Evolutionary conservation across 306 rosid species (phyloP), one percentile per base, ranked within the genome.

Genomic region (Coriaria nepalensis): DNA sequence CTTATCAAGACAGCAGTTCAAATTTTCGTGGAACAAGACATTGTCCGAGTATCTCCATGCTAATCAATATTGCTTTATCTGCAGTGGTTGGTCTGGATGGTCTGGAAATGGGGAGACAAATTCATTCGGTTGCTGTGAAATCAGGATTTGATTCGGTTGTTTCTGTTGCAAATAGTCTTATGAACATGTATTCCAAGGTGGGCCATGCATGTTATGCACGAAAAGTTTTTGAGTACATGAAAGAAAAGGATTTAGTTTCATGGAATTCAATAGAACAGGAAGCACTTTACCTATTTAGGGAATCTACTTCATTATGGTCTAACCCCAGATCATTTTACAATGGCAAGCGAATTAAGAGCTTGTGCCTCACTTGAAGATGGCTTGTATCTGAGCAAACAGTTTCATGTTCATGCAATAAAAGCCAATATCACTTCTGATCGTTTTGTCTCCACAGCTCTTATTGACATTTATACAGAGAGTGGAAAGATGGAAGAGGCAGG

Each of bases 261-360:
- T 86, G 90, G 94, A 86, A 86, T 75, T 76, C 96, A 0, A 47
- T 86, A 49, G 77, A 61, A 59, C 74, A 70, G 66, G 77, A 74
- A 47, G 73, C 94, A 3, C 7, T 74, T 6, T 58, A 65, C 20
- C 50, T 78, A 32, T 82, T 77, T 9, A 34, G 54, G 43, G 75
- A 64, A 64, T 68, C 63, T 75, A 43, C 54, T 86, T 58, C 68
- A 47, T 5, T 37, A 56, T 55, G 86, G 90, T 43, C 49, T 59
- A 4, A 53, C 52, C 55, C 82, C 90, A 0, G 94, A 86, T 77
- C 76, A 79, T 5, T 82, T 71, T 60, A 86, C 94, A 55, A 47
- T 79, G 9, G 72, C 94, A 11, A 79, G 94, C 52, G 76, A 72
- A 66, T 64, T 82, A 60, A 70, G 75, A 67, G 83, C 92, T 43